A percentile compares a stretch with the other conserved stretches of the same genome.
phyloP scores from a whole-genome alignment of 1,284 basidiomycete species.

The Leccinum colubrinum region DNA sequence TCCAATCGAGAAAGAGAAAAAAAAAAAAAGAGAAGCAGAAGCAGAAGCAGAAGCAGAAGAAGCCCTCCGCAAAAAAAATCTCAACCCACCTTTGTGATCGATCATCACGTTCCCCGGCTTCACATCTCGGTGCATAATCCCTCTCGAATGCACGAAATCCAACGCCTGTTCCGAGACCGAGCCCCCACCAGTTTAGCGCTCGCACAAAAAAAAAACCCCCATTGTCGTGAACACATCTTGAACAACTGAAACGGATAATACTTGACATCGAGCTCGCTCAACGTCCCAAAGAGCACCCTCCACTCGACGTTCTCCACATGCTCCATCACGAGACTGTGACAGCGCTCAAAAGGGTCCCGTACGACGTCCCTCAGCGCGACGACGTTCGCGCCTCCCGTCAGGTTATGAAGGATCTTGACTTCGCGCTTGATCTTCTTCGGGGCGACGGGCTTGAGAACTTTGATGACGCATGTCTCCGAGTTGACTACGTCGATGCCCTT shows the following conservation, averaged over 20 bases:
- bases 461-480: slow-evolving; percentile 81
- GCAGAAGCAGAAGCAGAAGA: no score
- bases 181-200: neutral
- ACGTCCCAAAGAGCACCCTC: slow-evolving; percentile 72
- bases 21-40: neutral
- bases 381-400: slow-evolving; percentile 85
- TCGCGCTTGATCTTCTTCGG: slow-evolving; percentile 93
- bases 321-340: slow-evolving; percentile 85
- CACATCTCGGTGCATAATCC: slow-evolving; percentile 91
- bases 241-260: slow-evolving; percentile 86
- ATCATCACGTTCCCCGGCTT: slow-evolving; percentile 94
- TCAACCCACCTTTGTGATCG: slow-evolving; percentile 67
- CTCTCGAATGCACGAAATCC: slow-evolving; percentile 86
- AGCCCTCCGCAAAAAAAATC: neutral
- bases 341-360: slow-evolving; percentile 70
- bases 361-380: slow-evolving; percentile 84
- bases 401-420: slow-evolving; percentile 88
- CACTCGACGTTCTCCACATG: slow-evolving; percentile 85
- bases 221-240: slow-evolving; percentile 49
- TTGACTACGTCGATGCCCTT: slow-evolving; percentile 81
- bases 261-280: slow-evolving; percentile 81
- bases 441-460: slow-evolving; percentile 89
- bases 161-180: slow-evolving; percentile 54
- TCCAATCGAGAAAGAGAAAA: neutral
- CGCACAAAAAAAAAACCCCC: neutral